Base-by-base conservation (phyloP, 441 rosid species). In the Aquilaria agallochum region DNA sequence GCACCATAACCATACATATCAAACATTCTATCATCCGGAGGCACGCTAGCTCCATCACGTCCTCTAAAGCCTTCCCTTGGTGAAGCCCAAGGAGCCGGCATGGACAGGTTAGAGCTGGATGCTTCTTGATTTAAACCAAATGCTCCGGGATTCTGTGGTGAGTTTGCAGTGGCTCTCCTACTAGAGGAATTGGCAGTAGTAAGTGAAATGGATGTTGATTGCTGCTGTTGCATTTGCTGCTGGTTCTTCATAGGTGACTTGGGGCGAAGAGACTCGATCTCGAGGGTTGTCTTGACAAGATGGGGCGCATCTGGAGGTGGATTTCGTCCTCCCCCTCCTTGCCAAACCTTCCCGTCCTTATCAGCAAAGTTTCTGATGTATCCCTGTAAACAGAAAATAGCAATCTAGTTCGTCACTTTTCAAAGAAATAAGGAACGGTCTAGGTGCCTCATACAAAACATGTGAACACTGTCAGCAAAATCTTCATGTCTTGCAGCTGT, bases 251-350 rank as follows among this genome's bases (percentile, higher is more conserved):
- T 87, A 0, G 99, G 99, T 13, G 99, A 95, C 67, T 87, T 92
- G 49, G 98, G 99, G 9, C 98, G 83, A n/a, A 95, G 78, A 2
- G 88, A 49, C 76, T 95, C 97, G 31, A 95, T 90, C 48, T 95
- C 99, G 0, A 93, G 89, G 55, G 96, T 92, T 20, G 98, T 92
- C 50, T 85, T 65, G 4, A 92, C 89, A 5, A 95, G 93, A 76
- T 92, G 99, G 13, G 95, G 83, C 36, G 98, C 92, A 20, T 90
- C 99, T 2, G 97, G 96, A 11, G 93, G 99, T 3, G 98, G 98
- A 67, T 95, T 92, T 70, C 98, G 78, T 14, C 99, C 99, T 55
- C 98, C 96, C n/a, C 97, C 99, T 59, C 99, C 98, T 87, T 87
- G 99, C 98, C 99, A 95, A 48, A 90, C 93, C 73, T 88, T 92